Percentiles rank a stretch among this genome's conserved stretches.
These are phyloP conservation scores for Xylariaceae sp. DNA, from an alignment of 2,329 filamentous ascomycete genomes.

Conservation along the genomic window DNA sequence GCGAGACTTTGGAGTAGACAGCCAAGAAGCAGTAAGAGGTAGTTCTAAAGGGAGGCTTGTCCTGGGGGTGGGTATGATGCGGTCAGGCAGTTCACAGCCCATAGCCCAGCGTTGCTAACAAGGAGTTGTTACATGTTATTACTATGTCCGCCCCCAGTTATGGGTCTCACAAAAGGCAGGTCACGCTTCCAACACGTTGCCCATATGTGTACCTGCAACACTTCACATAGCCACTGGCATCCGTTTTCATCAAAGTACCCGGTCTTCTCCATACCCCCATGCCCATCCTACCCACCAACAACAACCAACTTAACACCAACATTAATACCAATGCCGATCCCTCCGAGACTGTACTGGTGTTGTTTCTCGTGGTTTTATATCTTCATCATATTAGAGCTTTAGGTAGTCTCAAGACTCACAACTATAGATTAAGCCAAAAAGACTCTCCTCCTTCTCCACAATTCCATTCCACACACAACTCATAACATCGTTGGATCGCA, in stretches of 20 bases:
- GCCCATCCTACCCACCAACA: slow-evolving; percentile 6
- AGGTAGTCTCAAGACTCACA: not conserved
- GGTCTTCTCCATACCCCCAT: slow-evolving; percentile 8
- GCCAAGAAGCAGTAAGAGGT: too few relatives aligned
- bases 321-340: not conserved
- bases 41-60: too few relatives aligned
- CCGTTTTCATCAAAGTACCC: slow-evolving; percentile 22
- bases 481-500: not conserved
- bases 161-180: slow-evolving; percentile 26
- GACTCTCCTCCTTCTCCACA: not conserved
- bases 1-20: not conserved
- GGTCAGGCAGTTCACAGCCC: too few relatives aligned
- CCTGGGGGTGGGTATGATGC: too few relatives aligned
- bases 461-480: not conserved
- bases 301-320: slow-evolving; percentile 1
- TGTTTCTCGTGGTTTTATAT: slow-evolving; percentile 6
- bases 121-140: slow-evolving; percentile 13
- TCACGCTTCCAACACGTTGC: slow-evolving; percentile 33
- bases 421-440: not conserved
- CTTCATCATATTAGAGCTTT: not conserved
- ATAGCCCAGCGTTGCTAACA: slow-evolving; percentile 4
- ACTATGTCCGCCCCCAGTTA: not conserved
- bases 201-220: slow-evolving; percentile 14
- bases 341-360: not conserved
- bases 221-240: slow-evolving; percentile 25